phyloP scores from a whole-genome alignment of 2,329 filamentous ascomycete species.

The Pseudopithomyces chartarum region DNA sequence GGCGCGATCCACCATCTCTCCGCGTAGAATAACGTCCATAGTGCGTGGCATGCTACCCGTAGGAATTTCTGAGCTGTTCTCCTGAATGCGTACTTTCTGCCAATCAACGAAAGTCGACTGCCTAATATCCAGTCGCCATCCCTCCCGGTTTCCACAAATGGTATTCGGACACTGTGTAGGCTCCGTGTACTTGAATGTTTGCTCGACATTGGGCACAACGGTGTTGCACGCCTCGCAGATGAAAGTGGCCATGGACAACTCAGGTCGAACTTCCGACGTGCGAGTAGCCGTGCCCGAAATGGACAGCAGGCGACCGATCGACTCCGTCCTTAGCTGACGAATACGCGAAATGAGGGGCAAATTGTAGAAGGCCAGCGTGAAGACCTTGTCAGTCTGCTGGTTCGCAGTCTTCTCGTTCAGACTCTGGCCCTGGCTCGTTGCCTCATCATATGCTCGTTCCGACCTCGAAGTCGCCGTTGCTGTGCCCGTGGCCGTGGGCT shows the following conservation, averaged over 20 bases:
- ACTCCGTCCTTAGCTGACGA: conserved; percentile 81
- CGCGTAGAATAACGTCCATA: conserved; percentile 94
- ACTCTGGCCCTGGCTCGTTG: conserved; percentile 61
- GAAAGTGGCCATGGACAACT: conserved; percentile 90
- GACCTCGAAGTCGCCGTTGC: conserved; percentile 67
- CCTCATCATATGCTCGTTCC: conserved; percentile 51
- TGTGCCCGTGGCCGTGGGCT: conserved; percentile 75
- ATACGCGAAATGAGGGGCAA: conserved; percentile 85
- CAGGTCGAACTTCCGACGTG: conserved; percentile 94
- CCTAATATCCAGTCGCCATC: conserved; percentile 96
- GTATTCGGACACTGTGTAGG: conserved; percentile 92
- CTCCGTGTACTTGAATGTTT: conserved; percentile 97
- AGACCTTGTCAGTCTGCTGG: conserved; percentile 96
- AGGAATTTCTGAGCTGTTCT: conserved; percentile 97
- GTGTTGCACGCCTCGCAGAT: conserved; percentile 86
- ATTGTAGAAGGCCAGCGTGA: conserved; percentile 92
- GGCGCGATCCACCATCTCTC: conserved; percentile 95
- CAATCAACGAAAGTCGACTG: conserved; percentile 98
- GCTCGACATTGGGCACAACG: conserved; percentile 87
- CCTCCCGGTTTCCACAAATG: conserved; percentile 83
- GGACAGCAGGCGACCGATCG: conserved; percentile 91
- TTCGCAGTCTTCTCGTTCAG: conserved; percentile 77
- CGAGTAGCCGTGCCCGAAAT: conserved; percentile 96
- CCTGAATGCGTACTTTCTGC: conserved; percentile 98
- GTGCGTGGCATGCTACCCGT: conserved; percentile 98